Evolutionary conservation across 495 filamentous ascomycete genomes (phyloP).

Genomic region (Viridothelium virens): DNA sequence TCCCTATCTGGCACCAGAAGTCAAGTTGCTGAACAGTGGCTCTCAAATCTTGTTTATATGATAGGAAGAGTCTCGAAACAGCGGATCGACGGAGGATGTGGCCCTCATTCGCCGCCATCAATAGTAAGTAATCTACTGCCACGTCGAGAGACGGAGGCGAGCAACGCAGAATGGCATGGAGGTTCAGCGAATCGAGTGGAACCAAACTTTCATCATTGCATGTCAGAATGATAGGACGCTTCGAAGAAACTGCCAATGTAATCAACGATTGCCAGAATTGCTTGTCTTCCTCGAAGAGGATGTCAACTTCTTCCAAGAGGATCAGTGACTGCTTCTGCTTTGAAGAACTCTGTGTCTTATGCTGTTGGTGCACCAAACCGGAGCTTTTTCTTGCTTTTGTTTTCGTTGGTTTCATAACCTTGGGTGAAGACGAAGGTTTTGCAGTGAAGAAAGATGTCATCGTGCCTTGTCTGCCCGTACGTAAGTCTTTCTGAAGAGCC

Average conservation of each 20-base stretch:
- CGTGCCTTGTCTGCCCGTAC: slow-evolving; percentile 62
- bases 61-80: slow-evolving; percentile 59
- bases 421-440: slow-evolving; percentile 21
- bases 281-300: slow-evolving; percentile 90
- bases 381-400: slow-evolving; percentile 16
- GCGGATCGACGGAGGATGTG: slow-evolving; percentile 66
- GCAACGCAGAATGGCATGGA: slow-evolving; percentile 86
- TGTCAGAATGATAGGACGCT: slow-evolving; percentile 86
- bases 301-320: slow-evolving; percentile 86
- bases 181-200: slow-evolving; percentile 57
- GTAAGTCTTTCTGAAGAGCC: slow-evolving; percentile 44
- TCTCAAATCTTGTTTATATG: slow-evolving; percentile 63
- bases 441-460: slow-evolving; percentile 74
- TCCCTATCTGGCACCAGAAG: slow-evolving; percentile 93
- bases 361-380: slow-evolving; percentile 16
- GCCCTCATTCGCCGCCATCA: slow-evolving; percentile 84
- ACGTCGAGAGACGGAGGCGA: slow-evolving; percentile 57
- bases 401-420: slow-evolving; percentile 12
- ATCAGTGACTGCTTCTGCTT: slow-evolving; percentile 90
- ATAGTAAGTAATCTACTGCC: slow-evolving; percentile 68
- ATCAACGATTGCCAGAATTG: slow-evolving; percentile 85
- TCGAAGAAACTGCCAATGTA: slow-evolving; percentile 70
- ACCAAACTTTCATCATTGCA: slow-evolving; percentile 81
- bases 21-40: slow-evolving; percentile 79
- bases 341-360: slow-evolving; percentile 30